Percentiles rank a stretch among this genome's conserved stretches.
These are phyloP conservation scores for Backusella tarrabulga DNA, from an alignment of 192 early-diverging fungal genomes.

Conservation along the genomic window DNA sequence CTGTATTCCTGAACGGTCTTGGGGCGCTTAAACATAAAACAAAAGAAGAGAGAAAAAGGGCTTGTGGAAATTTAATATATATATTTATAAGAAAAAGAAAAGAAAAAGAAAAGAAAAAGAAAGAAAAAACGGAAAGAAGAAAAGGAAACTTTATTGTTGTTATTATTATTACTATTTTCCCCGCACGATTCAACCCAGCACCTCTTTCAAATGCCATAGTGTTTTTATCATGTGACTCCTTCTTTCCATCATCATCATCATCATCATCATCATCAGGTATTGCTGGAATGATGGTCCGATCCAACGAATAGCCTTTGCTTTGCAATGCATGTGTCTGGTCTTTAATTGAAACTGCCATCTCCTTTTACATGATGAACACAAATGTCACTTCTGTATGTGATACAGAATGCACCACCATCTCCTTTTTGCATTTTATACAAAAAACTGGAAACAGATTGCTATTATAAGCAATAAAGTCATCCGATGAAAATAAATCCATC, in stretches of 20 bases:
- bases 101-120: not conserved
- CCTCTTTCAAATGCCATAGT: not conserved
- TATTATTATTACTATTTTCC: not conserved
- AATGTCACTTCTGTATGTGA: not conserved
- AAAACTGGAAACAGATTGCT: no score
- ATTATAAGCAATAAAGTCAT: no score
- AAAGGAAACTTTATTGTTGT: not conserved
- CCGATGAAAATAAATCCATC: no score
- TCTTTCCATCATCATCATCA: not conserved
- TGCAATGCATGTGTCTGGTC: not conserved
- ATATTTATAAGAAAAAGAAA: not conserved
- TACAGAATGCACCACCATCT: not conserved
- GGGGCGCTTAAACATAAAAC: constrained; percentile 6
- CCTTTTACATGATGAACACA: not conserved
- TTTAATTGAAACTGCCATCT: not conserved
- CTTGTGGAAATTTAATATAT: not conserved
- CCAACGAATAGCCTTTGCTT: not conserved
- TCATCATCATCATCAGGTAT: not conserved
- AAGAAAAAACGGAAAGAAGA: not conserved
- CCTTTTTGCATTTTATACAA: no score
- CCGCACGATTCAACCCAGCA: not conserved
- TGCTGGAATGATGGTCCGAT: not conserved
- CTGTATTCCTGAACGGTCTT: constrained; percentile 10
- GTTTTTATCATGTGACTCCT: not conserved
- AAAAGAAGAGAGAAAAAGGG: not conserved